phyloP scores from a whole-genome alignment of 768 basidiomycete genomes.

The Xerocomellus amylosporus region DNA sequence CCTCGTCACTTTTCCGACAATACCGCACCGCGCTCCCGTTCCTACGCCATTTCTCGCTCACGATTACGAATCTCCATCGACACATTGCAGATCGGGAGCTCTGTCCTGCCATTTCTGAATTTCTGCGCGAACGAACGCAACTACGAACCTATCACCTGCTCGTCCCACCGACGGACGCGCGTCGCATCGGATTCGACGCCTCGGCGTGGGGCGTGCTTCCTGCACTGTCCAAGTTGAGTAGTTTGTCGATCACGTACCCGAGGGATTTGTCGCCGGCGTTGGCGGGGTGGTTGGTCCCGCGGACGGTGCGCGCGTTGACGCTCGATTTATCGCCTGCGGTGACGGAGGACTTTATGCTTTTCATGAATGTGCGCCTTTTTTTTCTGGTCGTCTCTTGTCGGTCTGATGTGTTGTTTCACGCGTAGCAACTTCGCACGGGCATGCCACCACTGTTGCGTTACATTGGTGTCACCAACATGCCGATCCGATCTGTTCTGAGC shows the following conservation, averaged over 20 bases:
- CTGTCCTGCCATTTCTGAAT: conserved; percentile 66
- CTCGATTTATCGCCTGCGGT: conserved; percentile 38
- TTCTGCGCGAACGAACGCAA: conserved; percentile 53
- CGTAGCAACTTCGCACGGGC: conserved; percentile 59
- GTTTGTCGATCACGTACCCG: conserved; percentile 61
- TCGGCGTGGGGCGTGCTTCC: conserved; percentile 71
- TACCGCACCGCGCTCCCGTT: conserved; percentile 49
- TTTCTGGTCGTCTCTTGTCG: neutral
- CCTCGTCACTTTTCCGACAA: conserved; percentile 50
- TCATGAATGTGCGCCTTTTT: conserved; percentile 37
- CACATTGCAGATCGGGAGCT: conserved; percentile 55
- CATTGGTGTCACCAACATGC: conserved; percentile 52
- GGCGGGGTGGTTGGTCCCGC: conserved; percentile 66
- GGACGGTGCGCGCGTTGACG: conserved; percentile 46
- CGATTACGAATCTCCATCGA: conserved; percentile 42
- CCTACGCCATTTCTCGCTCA: conserved; percentile 62
- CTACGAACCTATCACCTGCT: conserved; percentile 54
- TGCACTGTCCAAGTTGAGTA: conserved; percentile 48
- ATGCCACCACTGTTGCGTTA: conserved; percentile 53
- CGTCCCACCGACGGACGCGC: conserved; percentile 42
- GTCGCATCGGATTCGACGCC: conserved; percentile 63
- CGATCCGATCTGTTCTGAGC: conserved; percentile 36
- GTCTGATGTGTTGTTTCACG: neutral
- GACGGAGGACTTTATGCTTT: conserved; percentile 41
- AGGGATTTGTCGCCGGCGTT: conserved; percentile 59